These are phyloP conservation scores for Tricholoma hemisulphureum DNA, from an alignment of 768 basidiomycete species.

Conservation along the genomic window DNA sequence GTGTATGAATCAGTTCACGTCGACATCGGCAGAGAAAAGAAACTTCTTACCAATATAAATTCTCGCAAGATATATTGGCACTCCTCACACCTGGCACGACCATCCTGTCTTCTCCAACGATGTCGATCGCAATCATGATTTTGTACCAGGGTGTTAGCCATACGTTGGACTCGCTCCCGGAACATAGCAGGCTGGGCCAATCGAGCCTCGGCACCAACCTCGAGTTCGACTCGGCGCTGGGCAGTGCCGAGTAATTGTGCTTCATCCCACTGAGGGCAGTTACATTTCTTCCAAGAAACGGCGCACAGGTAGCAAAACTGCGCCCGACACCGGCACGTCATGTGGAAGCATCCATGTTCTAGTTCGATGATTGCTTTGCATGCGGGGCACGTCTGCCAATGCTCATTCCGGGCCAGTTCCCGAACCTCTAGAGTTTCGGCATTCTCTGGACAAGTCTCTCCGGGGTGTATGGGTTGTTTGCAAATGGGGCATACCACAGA, in stretches of 20 bases:
- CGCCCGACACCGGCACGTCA: slow-evolving; percentile 56
- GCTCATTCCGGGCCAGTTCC: slow-evolving; percentile 41
- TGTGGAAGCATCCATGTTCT: slow-evolving; percentile 72
- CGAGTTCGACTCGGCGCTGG: slow-evolving; percentile 32
- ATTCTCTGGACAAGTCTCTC: slow-evolving; percentile 42
- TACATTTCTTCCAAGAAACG: slow-evolving; percentile 59
- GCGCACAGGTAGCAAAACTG: slow-evolving; percentile 71
- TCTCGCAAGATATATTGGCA: slow-evolving; percentile 29
- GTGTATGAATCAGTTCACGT: background rate
- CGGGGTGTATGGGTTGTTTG: slow-evolving; percentile 44
- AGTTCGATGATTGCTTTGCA: slow-evolving; percentile 60
- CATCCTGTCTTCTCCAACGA: slow-evolving; percentile 44
- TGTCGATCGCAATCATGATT: slow-evolving; percentile 54
- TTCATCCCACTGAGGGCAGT: slow-evolving; percentile 67
- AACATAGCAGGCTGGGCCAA: slow-evolving; percentile 29
- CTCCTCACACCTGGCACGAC: slow-evolving; percentile 43
- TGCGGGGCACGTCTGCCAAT: slow-evolving; percentile 64
- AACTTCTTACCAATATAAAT: slow-evolving; percentile 8
- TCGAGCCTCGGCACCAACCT: slow-evolving; percentile 23
- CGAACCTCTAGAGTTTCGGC: slow-evolving; percentile 39
- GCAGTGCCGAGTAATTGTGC: slow-evolving; percentile 34
- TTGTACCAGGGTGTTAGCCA: slow-evolving; percentile 38
- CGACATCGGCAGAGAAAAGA: background rate
- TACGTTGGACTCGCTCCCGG: slow-evolving; percentile 30
- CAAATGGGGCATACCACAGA: slow-evolving; percentile 45